Conservation (phyloP, 2,329 filamentous ascomycete genomes). For the Colletotrichum somersetense region DNA sequence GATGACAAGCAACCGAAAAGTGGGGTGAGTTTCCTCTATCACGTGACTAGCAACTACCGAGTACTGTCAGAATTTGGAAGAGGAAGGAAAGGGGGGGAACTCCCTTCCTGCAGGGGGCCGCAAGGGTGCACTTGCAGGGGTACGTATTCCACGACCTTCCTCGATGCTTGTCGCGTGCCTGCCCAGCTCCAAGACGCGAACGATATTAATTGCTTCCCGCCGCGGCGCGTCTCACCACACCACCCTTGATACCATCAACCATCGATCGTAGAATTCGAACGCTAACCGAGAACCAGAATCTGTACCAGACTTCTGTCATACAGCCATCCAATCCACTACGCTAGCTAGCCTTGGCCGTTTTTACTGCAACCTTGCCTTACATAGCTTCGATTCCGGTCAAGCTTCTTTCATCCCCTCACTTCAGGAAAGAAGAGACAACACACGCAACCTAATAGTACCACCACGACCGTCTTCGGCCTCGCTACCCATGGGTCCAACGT, state of each 20-base stretch:
- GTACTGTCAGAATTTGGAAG: not conserved
- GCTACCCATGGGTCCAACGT: not conserved
- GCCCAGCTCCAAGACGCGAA: conserved; percentile 27
- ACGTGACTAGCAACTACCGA: not conserved
- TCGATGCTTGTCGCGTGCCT: not conserved
- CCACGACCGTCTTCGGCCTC: not conserved
- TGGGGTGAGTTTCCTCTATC: accelerated
- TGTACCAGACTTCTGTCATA: not conserved
- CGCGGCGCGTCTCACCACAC: conserved; percentile 2
- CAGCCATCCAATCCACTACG: not conserved
- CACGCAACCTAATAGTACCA: not conserved
- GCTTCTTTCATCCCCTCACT: not conserved
- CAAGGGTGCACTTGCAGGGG: conserved; percentile 10
- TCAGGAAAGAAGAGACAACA: not conserved
- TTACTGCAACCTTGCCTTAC: not conserved
- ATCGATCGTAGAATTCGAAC: not conserved
- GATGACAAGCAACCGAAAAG: too few species aligned
- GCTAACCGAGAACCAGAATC: not conserved
- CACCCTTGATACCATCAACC: not conserved
- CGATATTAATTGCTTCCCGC: conserved; percentile 26
- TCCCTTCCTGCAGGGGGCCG: not conserved
- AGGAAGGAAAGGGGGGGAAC: not conserved
- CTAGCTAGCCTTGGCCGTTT: not conserved
- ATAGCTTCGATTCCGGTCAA: not conserved
- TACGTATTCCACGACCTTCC: not conserved